Evolutionary conservation across 2,329 filamentous ascomycete species (phyloP).

Genomic region (Didymella pomorum): DNA sequence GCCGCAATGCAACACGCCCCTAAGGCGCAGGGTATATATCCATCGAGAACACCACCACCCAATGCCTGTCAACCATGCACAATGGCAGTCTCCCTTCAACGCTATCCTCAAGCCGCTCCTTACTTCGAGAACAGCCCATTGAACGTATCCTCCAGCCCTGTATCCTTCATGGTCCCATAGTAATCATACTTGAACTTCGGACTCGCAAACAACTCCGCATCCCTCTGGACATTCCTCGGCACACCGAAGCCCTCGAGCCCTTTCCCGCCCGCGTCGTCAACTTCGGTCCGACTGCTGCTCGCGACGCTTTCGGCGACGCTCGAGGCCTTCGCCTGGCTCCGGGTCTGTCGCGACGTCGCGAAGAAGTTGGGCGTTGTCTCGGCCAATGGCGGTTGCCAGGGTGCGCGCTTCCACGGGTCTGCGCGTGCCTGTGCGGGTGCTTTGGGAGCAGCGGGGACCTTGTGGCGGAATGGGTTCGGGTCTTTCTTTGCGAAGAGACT

Average conservation of each 20-base stretch:
- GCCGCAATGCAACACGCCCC: not conserved
- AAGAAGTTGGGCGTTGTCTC: conserved; percentile 64
- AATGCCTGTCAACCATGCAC: not conserved
- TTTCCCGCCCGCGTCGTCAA: conserved; percentile 6
- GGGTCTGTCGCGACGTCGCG: conserved; percentile 42
- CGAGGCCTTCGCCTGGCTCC: conserved; percentile 15
- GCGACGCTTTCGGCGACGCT: not conserved
- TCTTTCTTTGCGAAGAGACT: conserved; percentile 44
- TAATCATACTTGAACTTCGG: conserved; percentile 48
- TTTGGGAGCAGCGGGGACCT: conserved; percentile 72
- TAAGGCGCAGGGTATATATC: not conserved
- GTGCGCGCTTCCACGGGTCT: conserved; percentile 63
- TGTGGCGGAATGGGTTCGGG: conserved; percentile 71
- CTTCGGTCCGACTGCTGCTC: not conserved
- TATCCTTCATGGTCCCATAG: conserved; percentile 41
- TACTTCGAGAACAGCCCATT: conserved; percentile 44
- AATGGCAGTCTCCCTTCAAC: not conserved
- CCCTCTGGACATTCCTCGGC: conserved; percentile 37
- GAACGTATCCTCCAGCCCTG: conserved; percentile 45
- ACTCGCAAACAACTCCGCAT: conserved; percentile 41
- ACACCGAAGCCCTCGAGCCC: conserved; percentile 35
- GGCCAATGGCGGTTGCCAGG: conserved; percentile 59
- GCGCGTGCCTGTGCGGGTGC: conserved; percentile 69
- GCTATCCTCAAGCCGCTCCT: not conserved
- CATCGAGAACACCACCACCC: not conserved